Percentiles rank a stretch among this genome's conserved stretches.
Evolutionary conservation across 108 stramenopile genomes (phyloP).

Genomic region (Discostella pseudostelligera): DNA sequence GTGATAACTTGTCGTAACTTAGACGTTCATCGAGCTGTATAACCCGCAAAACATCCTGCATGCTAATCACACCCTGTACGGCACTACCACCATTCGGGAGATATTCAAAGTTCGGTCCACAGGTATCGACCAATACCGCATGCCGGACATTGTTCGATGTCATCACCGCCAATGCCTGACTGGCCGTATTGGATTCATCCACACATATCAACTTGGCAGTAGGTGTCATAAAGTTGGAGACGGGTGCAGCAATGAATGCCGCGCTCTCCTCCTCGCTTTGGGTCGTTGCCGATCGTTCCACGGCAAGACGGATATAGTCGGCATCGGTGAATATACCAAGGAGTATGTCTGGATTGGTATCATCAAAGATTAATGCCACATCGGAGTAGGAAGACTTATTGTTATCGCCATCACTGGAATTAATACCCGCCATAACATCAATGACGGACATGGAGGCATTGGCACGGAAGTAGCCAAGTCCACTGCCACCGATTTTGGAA

Average conservation of each 20-base stretch:
- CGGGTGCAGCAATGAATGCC: conserved; percentile 62
- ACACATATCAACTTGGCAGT: conserved; percentile 56
- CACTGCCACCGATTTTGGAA: conserved; percentile 22
- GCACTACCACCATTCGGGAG: conserved; percentile 17
- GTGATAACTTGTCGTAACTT: conserved; percentile 56
- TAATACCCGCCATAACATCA: conserved; percentile 80
- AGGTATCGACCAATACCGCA: conserved; percentile 57
- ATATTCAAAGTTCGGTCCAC: conserved; percentile 28
- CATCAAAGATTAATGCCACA: conserved; percentile 75
- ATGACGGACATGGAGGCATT: conserved; percentile 58
- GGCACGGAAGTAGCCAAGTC: conserved; percentile 62
- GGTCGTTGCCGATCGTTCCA: conserved; percentile 52
- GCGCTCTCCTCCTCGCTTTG: conserved; percentile 67
- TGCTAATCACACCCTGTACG: conserved; percentile 73
- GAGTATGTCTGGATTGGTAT: conserved; percentile 44
- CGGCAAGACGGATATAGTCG: conserved; percentile 88
- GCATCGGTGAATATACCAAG: conserved; percentile 89
- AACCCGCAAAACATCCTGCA: conserved; percentile 79
- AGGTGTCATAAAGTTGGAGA: conserved; percentile 76
- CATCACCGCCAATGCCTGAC: conserved; percentile 79
- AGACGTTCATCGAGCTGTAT: conserved; percentile 81
- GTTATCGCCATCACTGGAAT: conserved; percentile 34
- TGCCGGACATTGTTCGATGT: conserved; percentile 71
- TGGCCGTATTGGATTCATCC: conserved; percentile 58
- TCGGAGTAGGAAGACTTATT: conserved; percentile 16